A percentile compares a stretch with the other conserved stretches of the same genome.
Conservation (phyloP, 2,329 filamentous ascomycete genomes). For the Claviceps sp. region DNA sequence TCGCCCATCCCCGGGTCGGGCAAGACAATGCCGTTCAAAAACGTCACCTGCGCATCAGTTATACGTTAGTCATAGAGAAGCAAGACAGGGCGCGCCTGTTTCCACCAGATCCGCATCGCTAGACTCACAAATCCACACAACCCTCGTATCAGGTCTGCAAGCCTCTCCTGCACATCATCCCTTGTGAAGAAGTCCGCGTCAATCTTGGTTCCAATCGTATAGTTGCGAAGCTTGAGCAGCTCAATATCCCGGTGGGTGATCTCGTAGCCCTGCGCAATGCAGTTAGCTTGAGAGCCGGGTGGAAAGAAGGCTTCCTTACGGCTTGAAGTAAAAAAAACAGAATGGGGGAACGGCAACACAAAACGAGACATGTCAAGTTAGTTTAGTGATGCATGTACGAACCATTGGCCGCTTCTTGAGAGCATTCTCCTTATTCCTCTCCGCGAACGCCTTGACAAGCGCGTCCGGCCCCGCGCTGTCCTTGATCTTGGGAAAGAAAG, state of each 20-base stretch:
- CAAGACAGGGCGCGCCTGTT: not conserved
- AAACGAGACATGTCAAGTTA: no score
- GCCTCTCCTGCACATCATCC: slow-evolving; percentile 47
- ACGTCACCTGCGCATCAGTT: slow-evolving; percentile 41
- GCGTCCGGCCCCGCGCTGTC: slow-evolving; percentile 28
- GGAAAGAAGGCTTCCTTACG: not conserved
- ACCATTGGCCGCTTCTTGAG: slow-evolving; percentile 82
- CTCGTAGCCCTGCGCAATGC: slow-evolving; percentile 50
- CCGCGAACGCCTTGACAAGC: slow-evolving; percentile 55
- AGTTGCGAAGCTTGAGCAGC: slow-evolving; percentile 68
- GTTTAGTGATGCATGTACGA: not conserved
- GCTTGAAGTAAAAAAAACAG: no score
- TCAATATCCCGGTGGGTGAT: slow-evolving; percentile 66
- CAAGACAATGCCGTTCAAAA: slow-evolving; percentile 61
- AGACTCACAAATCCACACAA: slow-evolving; percentile 62
- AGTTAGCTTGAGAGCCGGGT: not conserved
- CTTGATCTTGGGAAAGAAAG: slow-evolving; percentile 42
- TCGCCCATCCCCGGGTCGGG: slow-evolving; percentile 43
- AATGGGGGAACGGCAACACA: no score
- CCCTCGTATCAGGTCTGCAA: slow-evolving; percentile 49
- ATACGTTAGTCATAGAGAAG: not conserved
- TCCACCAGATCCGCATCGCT: not conserved
- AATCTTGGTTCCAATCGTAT: slow-evolving; percentile 56
- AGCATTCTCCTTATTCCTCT: slow-evolving; percentile 57
- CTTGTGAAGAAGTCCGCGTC: slow-evolving; percentile 50